Evolutionary conservation across 2,329 filamentous ascomycete genomes (phyloP).

Genomic region (Alternaria sp.): DNA sequence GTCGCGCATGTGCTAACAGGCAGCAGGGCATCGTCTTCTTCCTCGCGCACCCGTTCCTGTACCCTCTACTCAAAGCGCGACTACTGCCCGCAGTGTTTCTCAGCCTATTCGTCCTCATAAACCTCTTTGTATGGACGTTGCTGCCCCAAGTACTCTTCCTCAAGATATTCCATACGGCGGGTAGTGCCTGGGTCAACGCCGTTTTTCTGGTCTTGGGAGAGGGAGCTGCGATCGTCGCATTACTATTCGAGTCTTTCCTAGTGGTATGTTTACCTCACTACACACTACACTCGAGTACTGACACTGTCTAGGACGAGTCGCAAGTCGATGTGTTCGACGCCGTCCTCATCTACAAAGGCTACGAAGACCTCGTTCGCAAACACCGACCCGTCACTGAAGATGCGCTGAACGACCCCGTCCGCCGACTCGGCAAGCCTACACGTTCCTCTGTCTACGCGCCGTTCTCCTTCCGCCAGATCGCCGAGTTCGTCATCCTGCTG

Average conservation of each 20-base stretch:
- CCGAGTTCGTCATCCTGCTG: constrained; percentile 72
- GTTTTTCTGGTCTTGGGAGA: constrained; percentile 80
- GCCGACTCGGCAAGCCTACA: constrained; percentile 82
- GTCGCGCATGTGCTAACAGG: constrained; percentile 18
- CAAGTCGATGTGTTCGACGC: constrained; percentile 78
- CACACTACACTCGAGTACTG: not conserved
- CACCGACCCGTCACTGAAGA: constrained; percentile 68
- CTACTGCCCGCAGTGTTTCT: constrained; percentile 82
- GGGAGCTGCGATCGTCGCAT: constrained; percentile 65
- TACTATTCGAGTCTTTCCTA: constrained; percentile 60
- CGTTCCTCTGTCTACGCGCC: constrained; percentile 79
- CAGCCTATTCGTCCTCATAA: constrained; percentile 79
- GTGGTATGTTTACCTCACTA: constrained; percentile 37
- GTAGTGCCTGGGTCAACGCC: constrained; percentile 87
- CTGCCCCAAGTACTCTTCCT: constrained; percentile 89
- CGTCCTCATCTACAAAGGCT: constrained; percentile 77
- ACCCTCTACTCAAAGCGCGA: constrained; percentile 78
- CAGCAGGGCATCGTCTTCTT: constrained; percentile 81
- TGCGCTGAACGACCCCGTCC: constrained; percentile 70
- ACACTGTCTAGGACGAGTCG: constrained; percentile 64
- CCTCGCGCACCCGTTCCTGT: constrained; percentile 75
- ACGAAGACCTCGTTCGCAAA: constrained; percentile 60
- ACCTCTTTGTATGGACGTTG: constrained; percentile 88
- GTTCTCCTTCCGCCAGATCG: constrained; percentile 88
- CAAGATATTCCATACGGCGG: constrained; percentile 80